Evolutionary conservation across 78 protist species (phyloP).

Genomic region (Dictyostelium capitatum): DNA sequence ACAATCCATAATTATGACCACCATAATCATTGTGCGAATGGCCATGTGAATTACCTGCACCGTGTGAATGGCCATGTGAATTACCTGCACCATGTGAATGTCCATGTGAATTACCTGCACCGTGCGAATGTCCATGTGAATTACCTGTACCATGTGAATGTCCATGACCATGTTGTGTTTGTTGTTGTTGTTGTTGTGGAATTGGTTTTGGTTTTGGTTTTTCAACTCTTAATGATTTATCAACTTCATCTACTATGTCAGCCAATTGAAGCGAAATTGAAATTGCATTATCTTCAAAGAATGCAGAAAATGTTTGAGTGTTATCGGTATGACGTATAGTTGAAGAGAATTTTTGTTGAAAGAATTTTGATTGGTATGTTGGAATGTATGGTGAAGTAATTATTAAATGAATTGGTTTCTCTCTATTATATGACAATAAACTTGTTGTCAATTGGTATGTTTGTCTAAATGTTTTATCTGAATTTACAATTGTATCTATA

Average conservation of each 20-base stretch:
- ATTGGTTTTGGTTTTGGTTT: neutral
- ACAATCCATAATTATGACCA: constrained; percentile 36
- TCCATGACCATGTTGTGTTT: neutral
- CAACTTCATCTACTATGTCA: neutral
- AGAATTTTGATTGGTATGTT: neutral
- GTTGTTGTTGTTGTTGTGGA: constrained; percentile 24
- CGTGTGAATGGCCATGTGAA: neutral
- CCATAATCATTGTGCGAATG: constrained; percentile 17
- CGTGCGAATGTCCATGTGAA: too few relatives aligned
- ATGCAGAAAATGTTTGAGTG: neutral
- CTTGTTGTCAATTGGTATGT: constrained; percentile 7
- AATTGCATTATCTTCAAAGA: constrained; percentile 26
- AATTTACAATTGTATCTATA: neutral
- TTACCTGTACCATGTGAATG: too few relatives aligned
- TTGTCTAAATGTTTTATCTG: constrained; percentile 8
- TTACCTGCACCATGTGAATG: constrained; percentile 17
- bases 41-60: neutral
- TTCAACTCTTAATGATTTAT: constrained; percentile 23
- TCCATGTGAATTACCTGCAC: neutral
- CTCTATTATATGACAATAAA: neutral
- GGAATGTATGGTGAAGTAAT: neutral
- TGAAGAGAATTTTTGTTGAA: constrained; percentile 19
- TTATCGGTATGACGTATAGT: neutral
- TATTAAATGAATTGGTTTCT: neutral
- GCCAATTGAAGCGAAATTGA: neutral